Evolutionary conservation across 2,329 filamentous ascomycete species (phyloP).

Genomic region (Rutstroemia sp.): DNA sequence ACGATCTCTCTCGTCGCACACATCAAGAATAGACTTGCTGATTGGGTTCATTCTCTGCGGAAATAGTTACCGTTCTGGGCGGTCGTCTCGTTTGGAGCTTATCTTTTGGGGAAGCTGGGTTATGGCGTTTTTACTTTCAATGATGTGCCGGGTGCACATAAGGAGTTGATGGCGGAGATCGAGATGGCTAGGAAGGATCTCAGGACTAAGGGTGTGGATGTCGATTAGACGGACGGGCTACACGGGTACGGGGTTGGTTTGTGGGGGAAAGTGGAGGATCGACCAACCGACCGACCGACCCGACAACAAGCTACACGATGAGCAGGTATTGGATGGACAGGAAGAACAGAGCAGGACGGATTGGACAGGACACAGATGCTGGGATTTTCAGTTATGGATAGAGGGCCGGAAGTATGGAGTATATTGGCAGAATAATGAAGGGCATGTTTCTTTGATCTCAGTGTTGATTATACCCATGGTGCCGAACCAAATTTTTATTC

Average conservation of each 20-base stretch:
- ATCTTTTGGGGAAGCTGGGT: constrained; percentile 80
- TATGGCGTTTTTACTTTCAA: constrained; percentile 62
- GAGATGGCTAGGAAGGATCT: constrained; percentile 68
- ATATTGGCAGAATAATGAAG: constrained; percentile 4
- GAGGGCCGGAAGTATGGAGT: not conserved
- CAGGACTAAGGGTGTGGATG: constrained; percentile 63
- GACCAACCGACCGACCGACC: not conserved
- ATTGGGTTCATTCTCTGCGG: constrained; percentile 5
- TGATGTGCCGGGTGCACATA: constrained; percentile 85
- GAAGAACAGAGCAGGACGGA: not conserved
- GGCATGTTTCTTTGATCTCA: not conserved
- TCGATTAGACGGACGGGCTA: constrained; percentile 22
- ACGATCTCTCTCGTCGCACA: constrained; percentile 6
- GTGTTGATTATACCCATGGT: not conserved
- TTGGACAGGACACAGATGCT: not conserved
- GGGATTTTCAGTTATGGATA: not conserved
- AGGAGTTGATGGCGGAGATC: constrained; percentile 82
- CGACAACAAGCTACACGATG: too few relatives aligned
- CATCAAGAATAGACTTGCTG: constrained; percentile 5
- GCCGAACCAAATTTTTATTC: not conserved
- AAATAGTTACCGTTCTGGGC: constrained; percentile 84
- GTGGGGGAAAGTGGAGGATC: not conserved
- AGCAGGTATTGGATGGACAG: too few relatives aligned
- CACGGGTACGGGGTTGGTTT: not conserved
- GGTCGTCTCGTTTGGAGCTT: constrained; percentile 83